Evolutionary conservation across 805 yeast genomes (phyloP), one percentile per base, ranked within the genome.

Genomic region (Teunomyces funiuensis): DNA sequence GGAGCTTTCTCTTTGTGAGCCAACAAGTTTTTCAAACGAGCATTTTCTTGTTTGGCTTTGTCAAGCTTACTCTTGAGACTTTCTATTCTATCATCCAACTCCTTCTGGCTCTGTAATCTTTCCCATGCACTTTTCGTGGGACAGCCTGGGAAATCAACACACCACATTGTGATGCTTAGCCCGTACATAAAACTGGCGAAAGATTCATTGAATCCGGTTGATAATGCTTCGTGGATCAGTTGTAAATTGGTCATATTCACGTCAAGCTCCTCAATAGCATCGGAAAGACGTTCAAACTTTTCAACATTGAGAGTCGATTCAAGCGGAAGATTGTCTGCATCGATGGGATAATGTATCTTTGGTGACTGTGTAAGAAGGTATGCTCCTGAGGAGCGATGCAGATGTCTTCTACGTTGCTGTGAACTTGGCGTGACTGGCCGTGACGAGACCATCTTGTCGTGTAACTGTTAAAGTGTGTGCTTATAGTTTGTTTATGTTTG

Each of bases 81-180:
- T 5, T 28, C 41, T 10, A 66, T 53, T 17, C 62, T 51, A 7
- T 43, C 50, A 40, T 55, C 56, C 16, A 52, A 14, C 39, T 26
- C 55, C 49, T 36, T 54, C 53, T 26, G 52, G 49, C 17, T 47
- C 46, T 58, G 55, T 20, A 60, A 52, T 41, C 57, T 23, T 20
- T 67, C 69, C 60, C 63, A 63, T 17, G 55, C 61, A 17, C 56
- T 60, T 37, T 52, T 53, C 9, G 68, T 58, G 8, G 74, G 74
- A 36, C 66, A 56, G 1, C 66, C 68, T 1, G 71, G 73, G 52
- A 86, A 86, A 54, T 85, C 89, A 19, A 85, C 85, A 62, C 96
- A 86, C 83, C 93, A 88, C 46, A 95, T 90, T 54, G 89, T 88
- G 61, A 88, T 80, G 56, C 84, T 79, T 37, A 88, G 63, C 1